Evolutionary conservation across 169 alveolate genomes (phyloP), one percentile per base, ranked within the genome.

Genomic region (Cyclospora cayetanensis): DNA sequence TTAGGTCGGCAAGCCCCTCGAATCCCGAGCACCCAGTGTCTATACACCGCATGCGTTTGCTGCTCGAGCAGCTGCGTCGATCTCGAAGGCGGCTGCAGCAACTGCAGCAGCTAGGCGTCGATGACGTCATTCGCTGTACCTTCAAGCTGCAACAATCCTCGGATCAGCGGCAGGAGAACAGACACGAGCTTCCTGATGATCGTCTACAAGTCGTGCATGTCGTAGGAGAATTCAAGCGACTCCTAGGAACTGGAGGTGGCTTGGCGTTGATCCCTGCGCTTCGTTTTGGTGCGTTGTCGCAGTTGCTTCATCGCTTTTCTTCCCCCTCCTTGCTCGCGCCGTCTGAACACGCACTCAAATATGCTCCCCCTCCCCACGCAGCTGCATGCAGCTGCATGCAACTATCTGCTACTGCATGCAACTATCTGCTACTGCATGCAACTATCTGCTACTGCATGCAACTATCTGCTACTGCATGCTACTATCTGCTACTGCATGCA

Each of bases 31-130:
- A 70, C 52, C 55, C 55, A 41, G 83, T 70, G 50, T 50, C 83
- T 11, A 20, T 70, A 70, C 83, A 22, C 55, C 83, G 83, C 83
- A 70, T 70, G 83, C 83, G 39, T 22, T 15, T 70, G 50, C 83
- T 70, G 52, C 83, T 70, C 39, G 60, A 70, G 83, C 83, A 70
- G 52, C 46, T 70, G 83, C 83, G 83, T 31, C 83, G 83, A 11
- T 70, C 83, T 35, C 83, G 83, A n/a, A 31, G 83, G 27, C 83
- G 83, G 1, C 27, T 70, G 83, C 83, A 70, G 25, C 83, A 70
- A 55, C 52, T 70, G 55, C 83, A 70, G 53, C 83, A 70, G 46
- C 29, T 70, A 55, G 83, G 83, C 0, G 60, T 20, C 53, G 83
- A 70, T 2, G 83, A 70, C 83, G 15, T 31, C 34, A 70, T 70